These are phyloP conservation scores for Trichoderma cornu-damae DNA, from an alignment of 2,329 filamentous ascomycete species.

Conservation along the genomic window DNA sequence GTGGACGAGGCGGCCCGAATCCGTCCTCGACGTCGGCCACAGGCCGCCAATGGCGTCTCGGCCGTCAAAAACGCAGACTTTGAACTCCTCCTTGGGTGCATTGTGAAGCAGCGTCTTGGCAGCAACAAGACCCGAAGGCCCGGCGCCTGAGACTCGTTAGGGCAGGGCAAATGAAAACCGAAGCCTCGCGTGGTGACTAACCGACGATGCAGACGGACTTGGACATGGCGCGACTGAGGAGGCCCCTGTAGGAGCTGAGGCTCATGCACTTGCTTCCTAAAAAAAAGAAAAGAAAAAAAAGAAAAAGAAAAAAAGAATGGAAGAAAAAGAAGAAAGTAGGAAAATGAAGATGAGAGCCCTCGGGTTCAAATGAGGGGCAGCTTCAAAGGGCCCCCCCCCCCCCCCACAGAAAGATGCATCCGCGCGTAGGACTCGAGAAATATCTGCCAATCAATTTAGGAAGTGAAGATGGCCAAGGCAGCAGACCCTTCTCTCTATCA, in stretches of 20 bases:
- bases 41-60: slow-evolving; percentile 65
- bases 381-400: no score
- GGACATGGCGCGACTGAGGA: slow-evolving; percentile 29
- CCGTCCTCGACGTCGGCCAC: slow-evolving; percentile 58
- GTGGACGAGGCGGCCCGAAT: slow-evolving; percentile 50
- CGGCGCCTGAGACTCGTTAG: slow-evolving; percentile 48
- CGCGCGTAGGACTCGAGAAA: background rate
- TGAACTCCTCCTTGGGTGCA: slow-evolving; percentile 50
- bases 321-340: no score
- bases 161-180: no score
- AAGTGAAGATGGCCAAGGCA: background rate
- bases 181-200: slow-evolving; percentile 21
- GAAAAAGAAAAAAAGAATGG: no score
- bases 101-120: slow-evolving; percentile 68
- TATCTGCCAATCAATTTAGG: background rate
- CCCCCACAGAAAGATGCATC: background rate
- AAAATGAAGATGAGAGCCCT: background rate
- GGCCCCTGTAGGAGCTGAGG: slow-evolving; percentile 17
- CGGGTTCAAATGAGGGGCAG: slow-evolving; percentile 3
- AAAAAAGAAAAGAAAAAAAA: slow-evolving; percentile 9
- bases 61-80: slow-evolving; percentile 66
- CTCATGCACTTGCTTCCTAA: slow-evolving; percentile 21
- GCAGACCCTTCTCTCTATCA: background rate
- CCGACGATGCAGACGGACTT: slow-evolving; percentile 41
- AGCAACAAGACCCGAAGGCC: slow-evolving; percentile 62